Evolutionary conservation across 768 basidiomycete genomes (phyloP).

Genomic region (Collybia sordida): DNA sequence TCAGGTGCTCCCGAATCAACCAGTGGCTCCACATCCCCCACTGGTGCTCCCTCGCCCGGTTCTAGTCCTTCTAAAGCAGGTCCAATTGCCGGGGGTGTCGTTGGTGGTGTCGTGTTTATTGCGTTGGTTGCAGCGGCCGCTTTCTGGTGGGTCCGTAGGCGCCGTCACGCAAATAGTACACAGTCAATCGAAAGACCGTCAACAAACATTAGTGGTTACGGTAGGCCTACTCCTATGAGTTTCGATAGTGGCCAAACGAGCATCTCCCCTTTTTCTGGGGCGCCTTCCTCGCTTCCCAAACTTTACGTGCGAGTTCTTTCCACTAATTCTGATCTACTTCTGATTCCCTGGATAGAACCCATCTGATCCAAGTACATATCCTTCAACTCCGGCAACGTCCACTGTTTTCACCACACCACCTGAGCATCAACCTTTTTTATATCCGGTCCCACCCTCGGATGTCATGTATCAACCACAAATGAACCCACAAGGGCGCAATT

Average conservation of each 20-base stretch:
- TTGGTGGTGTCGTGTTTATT: constrained; percentile 51
- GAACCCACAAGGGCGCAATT: constrained; percentile 14
- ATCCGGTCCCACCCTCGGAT: constrained; percentile 16
- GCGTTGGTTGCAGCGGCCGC: constrained; percentile 36
- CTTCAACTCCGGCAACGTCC: constrained; percentile 18
- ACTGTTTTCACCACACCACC: constrained; percentile 9
- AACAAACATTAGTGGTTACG: constrained; percentile 20
- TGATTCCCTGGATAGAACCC: constrained; percentile 25
- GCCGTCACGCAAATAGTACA: constrained; percentile 6
- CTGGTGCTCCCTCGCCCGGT: constrained; percentile 10
- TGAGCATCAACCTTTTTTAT: constrained; percentile 9
- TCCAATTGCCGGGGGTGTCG: constrained; percentile 65
- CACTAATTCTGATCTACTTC: constrained; percentile 1
- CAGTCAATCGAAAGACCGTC: background rate
- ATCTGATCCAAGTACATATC: constrained; percentile 43
- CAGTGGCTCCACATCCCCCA: constrained; percentile 20
- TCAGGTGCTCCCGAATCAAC: constrained; percentile 36
- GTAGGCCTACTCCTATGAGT: constrained; percentile 14
- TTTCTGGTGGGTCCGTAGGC: constrained; percentile 26
- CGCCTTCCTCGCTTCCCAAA: constrained; percentile 22
- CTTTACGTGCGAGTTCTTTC: constrained; percentile 35
- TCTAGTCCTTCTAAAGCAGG: constrained; percentile 34
- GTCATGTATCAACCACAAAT: constrained; percentile 10
- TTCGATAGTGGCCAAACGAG: constrained; percentile 4
- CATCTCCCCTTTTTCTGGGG: constrained; percentile 13